Conservation (phyloP, 2,329 filamentous ascomycete genomes). For the Ceratocystis cubensis region DNA sequence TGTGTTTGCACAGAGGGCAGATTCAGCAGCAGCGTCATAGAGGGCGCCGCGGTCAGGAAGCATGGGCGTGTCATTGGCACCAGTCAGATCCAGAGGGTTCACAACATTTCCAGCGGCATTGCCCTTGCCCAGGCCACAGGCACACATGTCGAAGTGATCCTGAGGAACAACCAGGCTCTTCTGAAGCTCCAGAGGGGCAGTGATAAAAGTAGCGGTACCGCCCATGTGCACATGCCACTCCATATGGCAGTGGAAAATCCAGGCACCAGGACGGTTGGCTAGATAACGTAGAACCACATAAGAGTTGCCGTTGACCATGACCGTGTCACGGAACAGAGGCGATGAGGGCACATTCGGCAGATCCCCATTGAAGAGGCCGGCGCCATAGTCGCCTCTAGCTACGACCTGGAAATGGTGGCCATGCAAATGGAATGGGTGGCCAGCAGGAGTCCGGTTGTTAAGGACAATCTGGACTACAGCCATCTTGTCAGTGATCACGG, state of each 20-base stretch:
- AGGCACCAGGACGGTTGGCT: conserved; percentile 36
- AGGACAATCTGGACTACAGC: conserved; percentile 37
- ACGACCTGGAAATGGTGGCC: conserved; percentile 45
- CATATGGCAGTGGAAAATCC: conserved; percentile 41
- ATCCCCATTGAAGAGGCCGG: conserved; percentile 28
- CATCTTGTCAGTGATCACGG: conserved; percentile 31
- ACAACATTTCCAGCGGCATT: conserved; percentile 49
- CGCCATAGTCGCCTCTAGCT: conserved; percentile 22
- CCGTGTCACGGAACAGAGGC: conserved; percentile 38
- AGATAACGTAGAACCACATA: conserved; percentile 36
- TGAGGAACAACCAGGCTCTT: conserved; percentile 33
- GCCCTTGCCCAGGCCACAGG: conserved; percentile 33
- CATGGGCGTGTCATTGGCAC: conserved; percentile 24
- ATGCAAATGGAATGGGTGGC: conserved; percentile 43
- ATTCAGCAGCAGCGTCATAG: conserved; percentile 11
- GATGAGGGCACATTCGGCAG: conserved; percentile 26
- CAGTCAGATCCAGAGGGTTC: conserved; percentile 37
- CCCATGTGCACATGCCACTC: conserved; percentile 43
- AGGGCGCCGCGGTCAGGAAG: conserved; percentile 18
- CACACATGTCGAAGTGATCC: conserved; percentile 33
- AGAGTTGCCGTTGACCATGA: conserved; percentile 36
- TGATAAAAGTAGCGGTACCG: conserved; percentile 32
- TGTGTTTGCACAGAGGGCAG: not conserved
- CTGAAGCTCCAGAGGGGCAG: conserved; percentile 35
- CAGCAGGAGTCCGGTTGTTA: conserved; percentile 39